Evolutionary conservation across 495 filamentous ascomycete species (phyloP), one percentile per base, ranked within the genome.

Genomic region (Podospora sp.): DNA sequence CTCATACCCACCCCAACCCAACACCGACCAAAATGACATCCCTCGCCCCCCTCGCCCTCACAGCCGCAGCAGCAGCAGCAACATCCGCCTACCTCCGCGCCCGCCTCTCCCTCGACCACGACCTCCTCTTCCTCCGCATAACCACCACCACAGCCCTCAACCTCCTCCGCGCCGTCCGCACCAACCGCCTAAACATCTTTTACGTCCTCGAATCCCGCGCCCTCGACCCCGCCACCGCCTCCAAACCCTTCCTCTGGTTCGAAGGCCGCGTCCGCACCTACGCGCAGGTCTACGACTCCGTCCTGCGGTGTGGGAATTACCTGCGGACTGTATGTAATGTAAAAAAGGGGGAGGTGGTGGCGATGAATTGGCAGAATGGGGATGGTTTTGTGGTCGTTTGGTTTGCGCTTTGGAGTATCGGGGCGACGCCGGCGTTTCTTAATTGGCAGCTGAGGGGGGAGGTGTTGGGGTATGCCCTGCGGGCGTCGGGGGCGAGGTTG

Each of bases 291-390:
- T 96, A 99, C 76, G 80, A 91, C 24, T 85, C 77, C 7, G 85
- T 84, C 0, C 80, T 97, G 33, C 89, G 87, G 58, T 96, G 94
- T 69, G 94, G 91, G 22, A 83, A 89, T 29, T 97, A 91, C 91
- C 80, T 97, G 62, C 89, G 89, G 73, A 85, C 83, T 16, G 81
- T 73, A 7, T 84, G 90, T 60, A 83, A 82, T 3, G 83, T 97
- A 49, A 86, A 87, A 63, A 81, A 85, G 22, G 83, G 85, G 65
- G 93, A 97, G 62, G 85, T 98, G 36, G 91, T 99, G 2, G 94
- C 94, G 0, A 83, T 99, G 73, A 86, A 97, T 76, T 89, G 92
- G 68, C 89, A 90, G 81, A 99, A 99, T 72, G 90, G 86, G 18
- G 88, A 91, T 2, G 83, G 81, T 70, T 97, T 68, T 55, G 73